phyloP scores from a whole-genome alignment of 495 filamentous ascomycete genomes.

The Penicillium daleae region DNA sequence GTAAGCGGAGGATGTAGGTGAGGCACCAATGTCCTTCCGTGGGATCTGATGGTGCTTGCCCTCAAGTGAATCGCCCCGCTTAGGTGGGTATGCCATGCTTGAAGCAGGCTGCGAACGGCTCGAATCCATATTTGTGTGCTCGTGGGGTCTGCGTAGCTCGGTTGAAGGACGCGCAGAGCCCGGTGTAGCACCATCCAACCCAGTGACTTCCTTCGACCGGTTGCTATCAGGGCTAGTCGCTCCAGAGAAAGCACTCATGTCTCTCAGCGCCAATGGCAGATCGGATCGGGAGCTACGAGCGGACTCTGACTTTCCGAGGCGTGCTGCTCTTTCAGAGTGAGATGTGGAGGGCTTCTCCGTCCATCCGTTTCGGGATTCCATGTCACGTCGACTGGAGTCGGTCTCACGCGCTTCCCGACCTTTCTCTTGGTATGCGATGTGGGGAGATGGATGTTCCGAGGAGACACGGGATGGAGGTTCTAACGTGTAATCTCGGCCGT shows the following conservation, averaged over 20 bases:
- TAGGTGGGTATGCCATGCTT: constrained; percentile 46
- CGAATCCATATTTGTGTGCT: constrained; percentile 44
- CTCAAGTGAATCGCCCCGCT: constrained; percentile 62
- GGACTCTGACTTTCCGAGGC: constrained; percentile 62
- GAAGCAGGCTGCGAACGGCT: constrained; percentile 34
- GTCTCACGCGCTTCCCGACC: constrained; percentile 59
- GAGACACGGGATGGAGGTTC: constrained; percentile 25
- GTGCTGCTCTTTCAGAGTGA: constrained; percentile 52
- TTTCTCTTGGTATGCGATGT: constrained; percentile 92
- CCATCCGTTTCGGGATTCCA: constrained; percentile 17
- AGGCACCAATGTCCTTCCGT: constrained; percentile 41
- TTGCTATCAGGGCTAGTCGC: constrained; percentile 40
- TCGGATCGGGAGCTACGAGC: constrained; percentile 68
- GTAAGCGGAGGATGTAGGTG: constrained; percentile 30
- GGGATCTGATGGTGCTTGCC: constrained; percentile 39
- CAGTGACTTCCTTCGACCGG: constrained; percentile 25
- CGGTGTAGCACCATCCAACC: constrained; percentile 33
- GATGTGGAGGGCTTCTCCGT: constrained; percentile 69
- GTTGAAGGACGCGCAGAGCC: constrained; percentile 42
- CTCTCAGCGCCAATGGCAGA: constrained; percentile 33
- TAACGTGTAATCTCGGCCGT: constrained; percentile 22
- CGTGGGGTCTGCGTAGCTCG: constrained; percentile 44
- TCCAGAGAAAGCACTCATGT: constrained; percentile 39
- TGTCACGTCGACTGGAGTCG: constrained; percentile 36
- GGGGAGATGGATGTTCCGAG: constrained; percentile 62